Percentiles rank a stretch among this genome's conserved stretches.
Conservation (phyloP, 2,329 filamentous ascomycete species). For the Fusarium sterilihyphosum region DNA sequence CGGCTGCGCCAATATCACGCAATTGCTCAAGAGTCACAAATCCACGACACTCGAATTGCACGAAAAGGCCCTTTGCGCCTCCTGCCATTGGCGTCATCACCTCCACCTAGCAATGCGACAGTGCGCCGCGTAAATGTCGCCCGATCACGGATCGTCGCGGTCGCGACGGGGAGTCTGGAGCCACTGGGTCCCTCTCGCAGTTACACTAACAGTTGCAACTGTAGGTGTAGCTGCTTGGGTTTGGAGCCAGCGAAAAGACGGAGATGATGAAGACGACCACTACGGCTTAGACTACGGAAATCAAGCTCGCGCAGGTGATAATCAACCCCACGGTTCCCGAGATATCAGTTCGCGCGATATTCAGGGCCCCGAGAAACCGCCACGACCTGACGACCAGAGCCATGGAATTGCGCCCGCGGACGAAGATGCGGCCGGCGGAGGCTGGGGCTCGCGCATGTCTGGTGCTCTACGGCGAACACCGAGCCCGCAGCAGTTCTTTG, state of each 20-base stretch:
- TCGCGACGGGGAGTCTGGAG: slow-evolving; percentile 73
- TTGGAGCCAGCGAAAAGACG: slow-evolving; percentile 86
- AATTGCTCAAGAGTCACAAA: slow-evolving; percentile 5
- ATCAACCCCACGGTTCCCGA: slow-evolving; percentile 58
- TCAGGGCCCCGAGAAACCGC: slow-evolving; percentile 49
- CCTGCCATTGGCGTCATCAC: slow-evolving; percentile 33
- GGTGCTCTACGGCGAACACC: slow-evolving; percentile 83
- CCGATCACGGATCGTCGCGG: slow-evolving; percentile 68
- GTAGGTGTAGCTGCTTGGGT: slow-evolving; percentile 90
- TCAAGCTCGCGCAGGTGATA: slow-evolving; percentile 64
- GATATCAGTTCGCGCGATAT: slow-evolving; percentile 46
- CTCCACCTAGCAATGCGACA: slow-evolving; percentile 49
- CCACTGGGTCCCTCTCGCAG: slow-evolving; percentile 88
- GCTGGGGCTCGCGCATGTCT: slow-evolving; percentile 81
- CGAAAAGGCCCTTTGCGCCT: slow-evolving; percentile 30
- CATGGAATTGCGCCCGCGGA: slow-evolving; percentile 50
- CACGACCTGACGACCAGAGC: slow-evolving; percentile 54
- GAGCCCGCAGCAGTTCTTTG: slow-evolving; percentile 88
- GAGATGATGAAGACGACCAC: slow-evolving; percentile 70
- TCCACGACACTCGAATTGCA: neutral
- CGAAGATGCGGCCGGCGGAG: slow-evolving; percentile 50
- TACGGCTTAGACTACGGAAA: slow-evolving; percentile 59
- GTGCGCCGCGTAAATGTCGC: slow-evolving; percentile 61
- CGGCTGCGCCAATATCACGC: slow-evolving; percentile 12
- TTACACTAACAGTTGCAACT: slow-evolving; percentile 89